These are phyloP conservation scores for Aspergillus carbonarius DNA, from an alignment of 2,329 filamentous ascomycete species.

Conservation along the genomic window DNA sequence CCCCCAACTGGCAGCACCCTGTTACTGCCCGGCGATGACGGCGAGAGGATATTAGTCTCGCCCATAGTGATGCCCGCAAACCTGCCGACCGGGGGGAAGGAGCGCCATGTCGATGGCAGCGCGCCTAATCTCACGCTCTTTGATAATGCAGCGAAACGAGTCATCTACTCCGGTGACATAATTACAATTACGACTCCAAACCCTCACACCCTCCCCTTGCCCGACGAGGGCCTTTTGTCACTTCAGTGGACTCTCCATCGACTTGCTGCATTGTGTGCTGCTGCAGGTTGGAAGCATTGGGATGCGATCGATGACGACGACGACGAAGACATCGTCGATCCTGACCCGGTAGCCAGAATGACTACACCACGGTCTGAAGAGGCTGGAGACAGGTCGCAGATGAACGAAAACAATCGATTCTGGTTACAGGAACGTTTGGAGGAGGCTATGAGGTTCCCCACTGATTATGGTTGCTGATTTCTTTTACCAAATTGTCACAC, in stretches of 20 bases:
- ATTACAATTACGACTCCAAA: not conserved
- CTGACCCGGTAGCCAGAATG: no score
- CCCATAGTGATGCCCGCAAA: not conserved
- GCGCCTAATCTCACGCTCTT: not conserved
- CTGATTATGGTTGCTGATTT: no score
- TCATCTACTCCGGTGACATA: not conserved
- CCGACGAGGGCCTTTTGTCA: not conserved
- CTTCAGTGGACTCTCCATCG: not conserved
- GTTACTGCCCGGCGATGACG: not conserved
- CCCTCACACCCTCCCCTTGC: not conserved
- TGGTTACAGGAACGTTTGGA: no score
- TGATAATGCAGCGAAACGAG: not conserved
- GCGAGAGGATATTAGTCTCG: not conserved
- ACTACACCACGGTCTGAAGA: no score
- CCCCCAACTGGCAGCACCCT: not conserved
- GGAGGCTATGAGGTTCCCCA: no score
- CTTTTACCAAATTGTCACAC: no score
- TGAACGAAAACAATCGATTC: no score
- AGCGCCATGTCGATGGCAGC: not conserved
- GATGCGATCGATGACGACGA: not conserved
- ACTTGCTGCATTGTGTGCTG: not conserved
- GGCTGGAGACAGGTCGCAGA: no score
- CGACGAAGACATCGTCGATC: not conserved
- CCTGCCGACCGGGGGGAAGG: not conserved
- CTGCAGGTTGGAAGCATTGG: not conserved